These are phyloP conservation scores for Trichoderma guizhouense DNA, from an alignment of 2,329 filamentous ascomycete genomes.

Conservation along the genomic window DNA sequence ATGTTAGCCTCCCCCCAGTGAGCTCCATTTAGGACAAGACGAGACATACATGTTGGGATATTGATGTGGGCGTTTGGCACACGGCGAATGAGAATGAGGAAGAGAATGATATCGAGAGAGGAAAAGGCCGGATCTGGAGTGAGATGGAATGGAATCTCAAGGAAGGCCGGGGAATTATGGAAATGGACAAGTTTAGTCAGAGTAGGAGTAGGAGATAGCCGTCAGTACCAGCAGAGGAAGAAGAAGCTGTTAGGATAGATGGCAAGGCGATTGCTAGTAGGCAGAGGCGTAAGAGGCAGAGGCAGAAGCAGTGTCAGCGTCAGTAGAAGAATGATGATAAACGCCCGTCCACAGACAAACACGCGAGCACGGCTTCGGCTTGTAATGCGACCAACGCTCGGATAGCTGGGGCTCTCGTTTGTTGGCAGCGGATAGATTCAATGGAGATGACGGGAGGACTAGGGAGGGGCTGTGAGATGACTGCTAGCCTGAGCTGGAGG, in stretches of 20 bases:
- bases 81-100: not conserved
- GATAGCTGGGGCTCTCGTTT: not conserved
- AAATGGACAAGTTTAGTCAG: not conserved
- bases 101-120: not conserved
- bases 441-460: conserved; percentile 4
- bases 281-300: not conserved
- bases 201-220: not conserved
- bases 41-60: conserved; percentile 13
- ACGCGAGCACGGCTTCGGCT: not conserved
- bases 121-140: not conserved
- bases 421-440: not conserved
- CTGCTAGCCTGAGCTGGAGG: conserved; percentile 20
- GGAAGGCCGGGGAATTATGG: not conserved
- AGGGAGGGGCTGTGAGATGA: conserved; percentile 1
- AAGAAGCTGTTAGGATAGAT: not conserved
- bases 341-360: not conserved
- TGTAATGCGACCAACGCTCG: not conserved
- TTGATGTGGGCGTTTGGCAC: not conserved
- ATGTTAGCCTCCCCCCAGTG: not conserved
- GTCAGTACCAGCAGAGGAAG: not conserved
- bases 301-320: not conserved
- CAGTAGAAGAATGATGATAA: not conserved
- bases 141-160: not conserved
- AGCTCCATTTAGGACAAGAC: not conserved
- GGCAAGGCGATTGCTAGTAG: not conserved